Evolutionary conservation across 495 filamentous ascomycete species (phyloP).

Genomic region (Cercophora scortea): DNA sequence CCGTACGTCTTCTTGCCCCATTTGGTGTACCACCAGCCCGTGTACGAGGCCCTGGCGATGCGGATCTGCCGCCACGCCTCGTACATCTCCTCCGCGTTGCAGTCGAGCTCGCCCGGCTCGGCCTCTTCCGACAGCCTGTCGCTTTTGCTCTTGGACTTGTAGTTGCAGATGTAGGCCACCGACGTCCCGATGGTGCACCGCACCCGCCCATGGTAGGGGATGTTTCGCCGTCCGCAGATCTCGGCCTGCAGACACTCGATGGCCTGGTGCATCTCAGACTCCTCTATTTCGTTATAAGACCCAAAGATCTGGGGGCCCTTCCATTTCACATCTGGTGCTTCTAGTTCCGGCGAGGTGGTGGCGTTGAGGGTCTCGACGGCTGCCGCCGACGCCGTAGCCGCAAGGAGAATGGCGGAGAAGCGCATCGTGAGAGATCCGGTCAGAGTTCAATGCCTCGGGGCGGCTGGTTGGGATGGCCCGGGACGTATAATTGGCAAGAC

Average conservation of each 20-base stretch:
- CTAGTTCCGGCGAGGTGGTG: no score
- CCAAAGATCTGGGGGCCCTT: constrained; percentile 8
- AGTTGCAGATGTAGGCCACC: constrained; percentile 15
- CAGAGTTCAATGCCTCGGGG: no score
- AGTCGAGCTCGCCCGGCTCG: background rate
- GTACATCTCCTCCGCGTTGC: constrained; percentile 6
- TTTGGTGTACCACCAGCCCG: constrained; percentile 11
- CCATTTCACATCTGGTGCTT: no score
- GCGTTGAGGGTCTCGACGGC: no score
- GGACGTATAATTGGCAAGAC: no score
- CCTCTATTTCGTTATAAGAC: constrained; percentile 9
- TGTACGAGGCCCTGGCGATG: constrained; percentile 5
- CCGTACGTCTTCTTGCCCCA: constrained; percentile 3
- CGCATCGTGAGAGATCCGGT: no score
- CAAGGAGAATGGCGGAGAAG: no score
- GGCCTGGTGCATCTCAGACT: constrained; percentile 13
- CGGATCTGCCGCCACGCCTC: constrained; percentile 14
- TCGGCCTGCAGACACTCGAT: constrained; percentile 10
- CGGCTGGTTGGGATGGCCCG: no score
- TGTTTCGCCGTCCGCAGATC: constrained; percentile 4
- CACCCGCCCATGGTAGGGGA: constrained; percentile 5
- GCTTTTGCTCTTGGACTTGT: background rate
- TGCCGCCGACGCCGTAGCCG: no score
- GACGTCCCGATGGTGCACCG: constrained; percentile 11
- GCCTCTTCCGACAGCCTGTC: background rate